phyloP scores from a whole-genome alignment of 208 protist genomes.

The Spongospora subterranea region DNA sequence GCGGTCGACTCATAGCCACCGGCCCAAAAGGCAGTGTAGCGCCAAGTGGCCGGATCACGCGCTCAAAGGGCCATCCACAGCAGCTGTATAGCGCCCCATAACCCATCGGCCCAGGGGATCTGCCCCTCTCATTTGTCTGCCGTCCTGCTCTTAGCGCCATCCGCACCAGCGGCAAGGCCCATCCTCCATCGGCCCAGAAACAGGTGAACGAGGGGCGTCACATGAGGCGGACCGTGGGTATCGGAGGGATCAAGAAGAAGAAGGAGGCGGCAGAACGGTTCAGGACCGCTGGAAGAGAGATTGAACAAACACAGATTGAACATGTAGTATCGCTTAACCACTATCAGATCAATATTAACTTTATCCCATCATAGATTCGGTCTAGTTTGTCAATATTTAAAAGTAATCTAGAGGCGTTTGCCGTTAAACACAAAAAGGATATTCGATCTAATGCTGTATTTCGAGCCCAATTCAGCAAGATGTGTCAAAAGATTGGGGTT shows the following conservation, averaged over 20 bases:
- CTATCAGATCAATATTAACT: not conserved
- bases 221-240: constrained; percentile 57
- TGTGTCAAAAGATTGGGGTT: constrained; percentile 72
- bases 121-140: too few relatives aligned
- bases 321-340: constrained; percentile 4
- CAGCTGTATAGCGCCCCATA: too few relatives aligned
- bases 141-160: too few relatives aligned
- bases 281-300: not conserved
- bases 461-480: constrained; percentile 68
- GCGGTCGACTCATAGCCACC: too few relatives aligned
- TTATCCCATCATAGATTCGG: not conserved
- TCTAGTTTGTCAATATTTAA: constrained; percentile 66
- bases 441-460: constrained; percentile 73
- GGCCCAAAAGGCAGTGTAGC: too few relatives aligned
- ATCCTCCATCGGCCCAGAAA: too few relatives aligned
- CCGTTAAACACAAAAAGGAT: constrained; percentile 62
- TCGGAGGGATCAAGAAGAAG: constrained; percentile 46
- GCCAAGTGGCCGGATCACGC: too few relatives aligned
- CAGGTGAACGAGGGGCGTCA: too few relatives aligned
- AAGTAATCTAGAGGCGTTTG: constrained; percentile 69
- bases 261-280: not conserved
- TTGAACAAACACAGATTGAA: not conserved
- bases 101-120: too few relatives aligned
- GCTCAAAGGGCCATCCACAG: too few relatives aligned
- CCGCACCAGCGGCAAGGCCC: too few relatives aligned